phyloP scores from a whole-genome alignment of 371 early-diverging fungal species.

The Conidiobolus coronatus region DNA sequence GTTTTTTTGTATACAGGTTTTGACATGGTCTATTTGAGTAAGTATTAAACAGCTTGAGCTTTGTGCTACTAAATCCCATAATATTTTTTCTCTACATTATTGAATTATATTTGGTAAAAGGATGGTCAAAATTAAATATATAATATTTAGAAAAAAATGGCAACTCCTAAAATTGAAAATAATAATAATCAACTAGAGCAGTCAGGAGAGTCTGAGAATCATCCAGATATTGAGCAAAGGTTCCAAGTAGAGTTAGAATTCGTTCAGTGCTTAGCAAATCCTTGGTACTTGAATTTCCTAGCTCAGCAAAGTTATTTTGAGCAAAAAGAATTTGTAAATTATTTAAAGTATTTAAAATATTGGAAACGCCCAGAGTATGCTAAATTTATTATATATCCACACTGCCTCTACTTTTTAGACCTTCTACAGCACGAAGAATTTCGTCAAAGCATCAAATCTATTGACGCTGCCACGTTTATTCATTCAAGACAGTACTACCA shows the following conservation, averaged over 20 bases:
- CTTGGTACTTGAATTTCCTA: slow-evolving; percentile 74
- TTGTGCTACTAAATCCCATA: too few species aligned
- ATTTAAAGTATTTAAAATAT: slow-evolving; percentile 72
- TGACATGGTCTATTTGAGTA: too few species aligned
- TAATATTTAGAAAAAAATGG: too few species aligned
- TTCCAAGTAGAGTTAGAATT: slow-evolving; percentile 87
- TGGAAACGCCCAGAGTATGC: slow-evolving; percentile 78
- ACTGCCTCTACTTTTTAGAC: slow-evolving; percentile 61
- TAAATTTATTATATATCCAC: slow-evolving; percentile 77
- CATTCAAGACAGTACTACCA: slow-evolving; percentile 72
- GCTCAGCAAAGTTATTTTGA: slow-evolving; percentile 73
- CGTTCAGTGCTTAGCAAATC: slow-evolving; percentile 83
- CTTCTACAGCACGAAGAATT: slow-evolving; percentile 58
- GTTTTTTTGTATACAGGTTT: too few species aligned
- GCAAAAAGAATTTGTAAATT: slow-evolving; percentile 58
- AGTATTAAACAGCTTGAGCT: too few species aligned
- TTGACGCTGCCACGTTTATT: slow-evolving; percentile 47
- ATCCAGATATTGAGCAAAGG: slow-evolving; percentile 12
- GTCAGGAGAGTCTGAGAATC: too few species aligned
- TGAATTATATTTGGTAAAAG: too few species aligned
- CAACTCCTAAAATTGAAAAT: too few species aligned
- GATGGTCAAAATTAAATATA: too few species aligned
- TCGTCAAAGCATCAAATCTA: slow-evolving; percentile 41
- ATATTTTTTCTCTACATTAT: too few species aligned
- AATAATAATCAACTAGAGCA: too few species aligned